These are phyloP conservation scores for Spathaspora sp. DNA, from an alignment of 805 yeast species.

Conservation along the genomic window DNA sequence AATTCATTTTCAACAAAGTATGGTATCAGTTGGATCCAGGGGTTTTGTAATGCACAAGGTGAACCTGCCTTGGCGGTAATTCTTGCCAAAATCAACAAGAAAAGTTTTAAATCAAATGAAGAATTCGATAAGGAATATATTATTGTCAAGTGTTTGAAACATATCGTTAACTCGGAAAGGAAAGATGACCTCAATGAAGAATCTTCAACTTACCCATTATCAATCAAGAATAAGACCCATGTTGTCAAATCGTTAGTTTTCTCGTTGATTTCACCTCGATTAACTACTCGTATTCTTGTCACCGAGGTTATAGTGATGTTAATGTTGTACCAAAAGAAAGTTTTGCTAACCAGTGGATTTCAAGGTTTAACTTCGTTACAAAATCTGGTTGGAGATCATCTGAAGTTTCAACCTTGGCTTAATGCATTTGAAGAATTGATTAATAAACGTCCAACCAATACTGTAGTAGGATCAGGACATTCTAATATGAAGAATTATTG, in stretches of 20 bases:
- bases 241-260: conserved; percentile 34
- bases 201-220: neutral
- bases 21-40: conserved; percentile 24
- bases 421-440: conserved; percentile 31
- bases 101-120: conserved; percentile 42
- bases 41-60: conserved; percentile 39
- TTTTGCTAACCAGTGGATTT: conserved; percentile 20
- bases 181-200: conserved; percentile 11
- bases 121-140: conserved; percentile 38
- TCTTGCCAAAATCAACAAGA: conserved; percentile 34
- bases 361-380: conserved; percentile 26
- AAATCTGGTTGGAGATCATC: conserved; percentile 31
- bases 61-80: conserved; percentile 40
- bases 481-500: conserved; percentile 27
- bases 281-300: conserved; percentile 37
- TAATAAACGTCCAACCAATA: conserved; percentile 21
- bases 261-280: conserved; percentile 38
- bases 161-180: conserved; percentile 25
- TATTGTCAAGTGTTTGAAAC: conserved; percentile 36
- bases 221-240: conserved; percentile 20
- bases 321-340: conserved; percentile 19
- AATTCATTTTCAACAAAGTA: conserved; percentile 16
- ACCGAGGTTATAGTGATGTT: conserved; percentile 41
- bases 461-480: conserved; percentile 7
- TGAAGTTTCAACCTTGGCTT: conserved; percentile 40